Evolutionary conservation across 208 protist genomes (phyloP).

Genomic region (Entamoeba dispar): DNA sequence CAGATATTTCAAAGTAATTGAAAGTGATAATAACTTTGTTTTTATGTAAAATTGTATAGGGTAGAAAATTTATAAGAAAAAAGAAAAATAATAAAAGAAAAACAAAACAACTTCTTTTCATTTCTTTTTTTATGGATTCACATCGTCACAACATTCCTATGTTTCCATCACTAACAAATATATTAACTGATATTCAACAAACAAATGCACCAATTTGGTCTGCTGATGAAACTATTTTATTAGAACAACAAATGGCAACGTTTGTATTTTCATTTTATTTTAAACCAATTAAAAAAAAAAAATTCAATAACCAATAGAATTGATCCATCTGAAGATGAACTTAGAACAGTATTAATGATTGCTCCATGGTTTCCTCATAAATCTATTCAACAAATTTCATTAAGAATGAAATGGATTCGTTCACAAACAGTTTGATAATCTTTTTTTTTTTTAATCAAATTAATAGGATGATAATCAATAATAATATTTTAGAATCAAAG

Average conservation of each 20-base stretch:
- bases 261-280: neutral
- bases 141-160: neutral
- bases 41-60: no score
- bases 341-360: neutral
- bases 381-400: neutral
- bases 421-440: neutral
- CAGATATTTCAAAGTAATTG: no score
- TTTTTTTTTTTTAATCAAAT: neutral
- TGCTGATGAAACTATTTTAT: neutral
- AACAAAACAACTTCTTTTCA: no score
- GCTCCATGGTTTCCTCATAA: neutral
- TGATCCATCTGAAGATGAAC: neutral
- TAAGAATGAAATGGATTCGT: neutral
- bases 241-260: neutral
- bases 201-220: neutral
- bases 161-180: neutral
- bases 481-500: neutral
- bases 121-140: neutral
- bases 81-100: no score
- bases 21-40: no score
- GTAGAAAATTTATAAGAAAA: no score
- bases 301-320: neutral
- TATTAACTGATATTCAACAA: neutral
- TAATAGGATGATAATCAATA: no score
- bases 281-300: neutral